Evolutionary conservation across 345 rosid genomes (phyloP), one percentile per base, ranked within the genome.

Genomic region (Noccaea bulbosa): DNA sequence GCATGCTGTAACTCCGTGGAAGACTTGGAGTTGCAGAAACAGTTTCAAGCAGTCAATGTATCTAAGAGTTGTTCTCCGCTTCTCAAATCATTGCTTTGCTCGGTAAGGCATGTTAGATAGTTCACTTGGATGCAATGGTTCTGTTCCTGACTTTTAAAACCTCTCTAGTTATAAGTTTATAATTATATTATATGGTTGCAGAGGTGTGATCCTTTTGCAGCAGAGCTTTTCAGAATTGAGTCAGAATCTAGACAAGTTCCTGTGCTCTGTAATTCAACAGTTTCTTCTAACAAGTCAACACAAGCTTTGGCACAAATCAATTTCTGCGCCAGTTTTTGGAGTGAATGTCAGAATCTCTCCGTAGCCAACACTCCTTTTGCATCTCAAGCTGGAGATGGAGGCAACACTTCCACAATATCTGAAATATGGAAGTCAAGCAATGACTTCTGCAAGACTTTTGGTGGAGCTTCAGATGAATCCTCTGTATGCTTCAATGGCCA

Each of bases 361-460:
- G 43, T 83, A 44, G 47, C 58, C 61, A 63, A 65, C 59, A 80
- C 81, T 47, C 71, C 81, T 0, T 80, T 81, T 70, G 60, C 77
- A 22, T 33, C 16, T 37, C 73, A 67, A 51, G 33, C 69, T 52
- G 73, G 46, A 54, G 74, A 57, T 20, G 59, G 69, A 61, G 55
- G 37, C 49, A 62, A 64, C 15, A 16, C 57, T 67, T 77, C 81
- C 34, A 83, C 67, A 17, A 48, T 80, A 78, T 78, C 73, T 1
- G 76, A 80, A 5, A 65, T 56, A 51, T 80, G 84, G 84, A 63
- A 70, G 4, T 73, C 84, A 4, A 80, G 78, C 15, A 60, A 35
- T 64, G 72, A 59, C 62, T 83, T 83, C 77, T 77, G 83, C 52
- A 49, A 79, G 15, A 71, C 6, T 27, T 83, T 81, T 51, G 83